Conservation (phyloP, 345 rosid species). For the Syzygium grande region DNA sequence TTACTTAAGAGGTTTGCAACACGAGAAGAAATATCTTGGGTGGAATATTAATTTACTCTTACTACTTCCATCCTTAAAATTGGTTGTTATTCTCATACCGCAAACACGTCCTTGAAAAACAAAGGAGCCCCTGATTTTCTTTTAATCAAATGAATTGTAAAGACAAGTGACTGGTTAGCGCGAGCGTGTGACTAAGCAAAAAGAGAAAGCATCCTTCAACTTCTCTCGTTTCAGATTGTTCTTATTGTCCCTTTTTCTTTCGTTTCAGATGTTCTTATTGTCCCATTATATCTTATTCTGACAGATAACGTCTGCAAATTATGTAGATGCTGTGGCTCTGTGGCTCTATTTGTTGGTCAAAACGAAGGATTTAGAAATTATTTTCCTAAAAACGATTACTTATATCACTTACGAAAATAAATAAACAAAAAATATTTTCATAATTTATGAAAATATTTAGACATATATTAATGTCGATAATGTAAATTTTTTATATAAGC, state of each 20-base stretch:
- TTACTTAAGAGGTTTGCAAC: background rate
- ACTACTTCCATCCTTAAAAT: background rate
- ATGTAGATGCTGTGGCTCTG: too few species aligned
- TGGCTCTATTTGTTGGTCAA: rapidly evolving
- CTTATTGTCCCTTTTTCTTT: too few species aligned
- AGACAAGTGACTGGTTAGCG: background rate
- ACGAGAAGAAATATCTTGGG: background rate
- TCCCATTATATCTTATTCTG: background rate
- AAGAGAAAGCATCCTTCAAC: background rate
- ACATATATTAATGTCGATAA: background rate
- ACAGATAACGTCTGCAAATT: background rate
- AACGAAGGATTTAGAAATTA: background rate
- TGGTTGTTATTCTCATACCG: background rate
- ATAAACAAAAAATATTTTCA: background rate
- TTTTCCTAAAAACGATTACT: rapidly evolving
- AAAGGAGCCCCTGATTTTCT: background rate
- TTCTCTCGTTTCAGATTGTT: background rate
- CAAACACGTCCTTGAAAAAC: background rate
- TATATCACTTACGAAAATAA: background rate
- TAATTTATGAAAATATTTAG: background rate
- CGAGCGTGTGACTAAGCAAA: background rate
- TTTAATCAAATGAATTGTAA: background rate
- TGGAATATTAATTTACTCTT: background rate
- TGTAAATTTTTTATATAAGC: background rate
- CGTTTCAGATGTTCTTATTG: too few species aligned